Conservation (phyloP, 108 stramenopile species). For the Skeletonema menzelii region DNA sequence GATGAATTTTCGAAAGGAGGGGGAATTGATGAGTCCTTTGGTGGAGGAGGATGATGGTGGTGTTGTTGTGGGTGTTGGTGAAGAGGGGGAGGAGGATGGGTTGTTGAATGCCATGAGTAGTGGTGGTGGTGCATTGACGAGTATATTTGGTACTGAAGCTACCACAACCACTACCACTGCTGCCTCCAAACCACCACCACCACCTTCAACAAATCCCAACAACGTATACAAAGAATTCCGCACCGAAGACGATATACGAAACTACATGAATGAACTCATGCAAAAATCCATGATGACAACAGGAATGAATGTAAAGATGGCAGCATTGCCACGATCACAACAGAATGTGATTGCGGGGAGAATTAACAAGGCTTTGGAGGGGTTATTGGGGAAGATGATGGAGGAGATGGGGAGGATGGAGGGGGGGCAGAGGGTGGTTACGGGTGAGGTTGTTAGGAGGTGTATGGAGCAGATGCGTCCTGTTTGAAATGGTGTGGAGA, state of each 20-base stretch:
- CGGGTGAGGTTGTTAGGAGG: constrained; percentile 32
- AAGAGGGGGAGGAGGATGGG: not conserved
- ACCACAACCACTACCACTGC: not conserved
- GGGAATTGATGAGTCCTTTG: constrained; percentile 1
- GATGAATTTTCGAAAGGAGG: constrained; percentile 25
- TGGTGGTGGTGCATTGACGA: not conserved
- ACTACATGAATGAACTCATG: constrained; percentile 33
- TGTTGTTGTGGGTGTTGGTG: not conserved
- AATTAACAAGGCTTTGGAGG: constrained; percentile 22
- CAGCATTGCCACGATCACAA: constrained; percentile 7
- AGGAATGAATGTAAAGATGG: constrained; percentile 18
- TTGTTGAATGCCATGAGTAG: not conserved
- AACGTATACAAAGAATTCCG: constrained; percentile 3
- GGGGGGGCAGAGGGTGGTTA: constrained; percentile 26
- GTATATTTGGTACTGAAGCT: not conserved
- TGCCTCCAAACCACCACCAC: not conserved
- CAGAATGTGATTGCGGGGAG: constrained; percentile 25
- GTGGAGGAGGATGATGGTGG: not conserved
- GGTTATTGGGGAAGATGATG: constrained; percentile 34
- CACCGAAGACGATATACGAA: constrained; percentile 11
- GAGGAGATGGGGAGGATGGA: constrained; percentile 33
- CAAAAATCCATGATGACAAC: constrained; percentile 14
- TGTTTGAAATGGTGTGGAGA: not conserved
- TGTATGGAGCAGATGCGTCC: constrained; percentile 17
- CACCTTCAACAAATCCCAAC: not conserved